A percentile compares a stretch with the other conserved stretches of the same genome.
Conservation (phyloP, 2,329 filamentous ascomycete species). For the Fonsecaea pedrosoi region DNA sequence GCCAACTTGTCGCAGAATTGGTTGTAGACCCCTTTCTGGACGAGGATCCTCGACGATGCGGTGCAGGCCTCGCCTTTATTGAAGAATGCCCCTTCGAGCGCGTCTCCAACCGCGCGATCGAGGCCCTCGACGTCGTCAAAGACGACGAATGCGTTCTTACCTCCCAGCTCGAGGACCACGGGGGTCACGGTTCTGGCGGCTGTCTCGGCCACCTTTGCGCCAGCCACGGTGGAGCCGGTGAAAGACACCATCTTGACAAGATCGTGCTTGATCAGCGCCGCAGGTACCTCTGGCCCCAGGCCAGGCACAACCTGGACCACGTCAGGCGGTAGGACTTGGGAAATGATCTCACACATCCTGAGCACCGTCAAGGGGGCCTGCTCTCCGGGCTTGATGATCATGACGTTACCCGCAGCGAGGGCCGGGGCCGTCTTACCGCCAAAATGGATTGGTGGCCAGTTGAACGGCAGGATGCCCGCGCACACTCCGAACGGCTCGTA, state of each 20-base stretch:
- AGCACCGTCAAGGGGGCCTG: constrained; percentile 46
- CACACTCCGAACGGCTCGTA: constrained; percentile 29
- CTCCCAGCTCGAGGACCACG: constrained; percentile 78
- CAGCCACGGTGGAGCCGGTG: constrained; percentile 75
- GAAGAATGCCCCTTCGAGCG: constrained; percentile 33
- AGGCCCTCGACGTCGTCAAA: constrained; percentile 76
- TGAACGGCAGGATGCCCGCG: constrained; percentile 65
- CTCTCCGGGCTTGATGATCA: constrained; percentile 46
- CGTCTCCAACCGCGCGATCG: constrained; percentile 65
- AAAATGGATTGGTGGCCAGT: constrained; percentile 57
- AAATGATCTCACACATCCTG: constrained; percentile 42
- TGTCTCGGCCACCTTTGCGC: constrained; percentile 70
- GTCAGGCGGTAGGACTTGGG: constrained; percentile 44
- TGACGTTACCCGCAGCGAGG: constrained; percentile 47
- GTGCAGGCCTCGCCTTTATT: constrained; percentile 38
- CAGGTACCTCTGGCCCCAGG: constrained; percentile 69
- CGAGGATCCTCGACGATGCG: constrained; percentile 30
- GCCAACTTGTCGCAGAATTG: constrained; percentile 28
- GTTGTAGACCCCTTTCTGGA: constrained; percentile 33
- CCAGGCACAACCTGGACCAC: constrained; percentile 51
- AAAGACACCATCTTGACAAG: constrained; percentile 77
- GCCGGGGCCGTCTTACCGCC: constrained; percentile 46
- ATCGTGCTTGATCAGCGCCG: constrained; percentile 57
- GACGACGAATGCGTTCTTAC: constrained; percentile 79
- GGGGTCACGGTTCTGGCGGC: constrained; percentile 80